phyloP scores from a whole-genome alignment of 345 rosid species.

The Anacardium occidentale region DNA sequence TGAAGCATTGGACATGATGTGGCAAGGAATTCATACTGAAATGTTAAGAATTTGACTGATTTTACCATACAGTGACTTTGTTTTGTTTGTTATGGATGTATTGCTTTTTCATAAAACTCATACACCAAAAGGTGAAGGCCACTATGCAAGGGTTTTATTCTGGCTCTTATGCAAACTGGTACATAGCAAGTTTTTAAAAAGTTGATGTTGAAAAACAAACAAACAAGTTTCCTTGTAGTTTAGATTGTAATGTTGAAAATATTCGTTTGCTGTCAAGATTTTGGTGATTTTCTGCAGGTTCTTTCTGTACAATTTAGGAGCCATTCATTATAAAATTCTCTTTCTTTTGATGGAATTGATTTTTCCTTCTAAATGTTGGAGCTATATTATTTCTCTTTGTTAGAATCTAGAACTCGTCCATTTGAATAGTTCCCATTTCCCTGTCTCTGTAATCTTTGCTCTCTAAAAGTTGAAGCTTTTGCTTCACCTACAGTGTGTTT shows the following conservation, averaged over 20 bases:
- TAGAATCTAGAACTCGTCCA: background rate
- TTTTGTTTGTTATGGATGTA: slow-evolving; percentile 5
- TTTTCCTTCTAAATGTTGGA: background rate
- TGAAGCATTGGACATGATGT: background rate
- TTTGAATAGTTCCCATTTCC: slow-evolving; percentile 5
- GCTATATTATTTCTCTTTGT: background rate
- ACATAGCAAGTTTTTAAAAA: background rate
- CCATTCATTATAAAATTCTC: background rate
- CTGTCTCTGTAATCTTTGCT: background rate
- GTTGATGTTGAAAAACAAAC: background rate
- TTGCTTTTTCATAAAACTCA: background rate
- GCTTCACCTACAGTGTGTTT: background rate
- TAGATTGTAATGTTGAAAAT: too few species aligned
- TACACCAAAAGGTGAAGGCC: background rate
- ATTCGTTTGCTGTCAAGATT: background rate
- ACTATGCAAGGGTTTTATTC: too few species aligned
- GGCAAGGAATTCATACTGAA: background rate
- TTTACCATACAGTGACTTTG: background rate
- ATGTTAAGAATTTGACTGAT: background rate
- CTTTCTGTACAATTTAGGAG: background rate
- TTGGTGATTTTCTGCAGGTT: background rate
- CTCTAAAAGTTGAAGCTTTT: background rate
- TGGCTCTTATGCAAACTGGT: background rate
- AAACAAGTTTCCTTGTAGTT: background rate
- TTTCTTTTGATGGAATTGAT: background rate